phyloP scores from a whole-genome alignment of 768 basidiomycete species.

The Leucosporidium creatinivorum region DNA sequence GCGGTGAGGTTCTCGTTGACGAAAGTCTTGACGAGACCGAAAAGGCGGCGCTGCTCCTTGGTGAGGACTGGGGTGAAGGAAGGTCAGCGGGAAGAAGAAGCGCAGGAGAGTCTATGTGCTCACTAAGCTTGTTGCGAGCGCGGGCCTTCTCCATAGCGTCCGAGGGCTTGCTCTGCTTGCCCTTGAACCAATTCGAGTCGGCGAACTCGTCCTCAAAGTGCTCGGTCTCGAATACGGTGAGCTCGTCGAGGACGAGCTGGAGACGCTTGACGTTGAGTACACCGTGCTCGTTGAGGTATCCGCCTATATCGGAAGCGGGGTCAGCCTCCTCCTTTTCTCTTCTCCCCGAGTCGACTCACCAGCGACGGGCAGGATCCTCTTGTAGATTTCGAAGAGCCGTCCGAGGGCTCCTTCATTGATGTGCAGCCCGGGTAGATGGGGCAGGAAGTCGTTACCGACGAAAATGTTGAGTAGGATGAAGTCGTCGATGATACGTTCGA shows the following conservation, averaged over 20 bases:
- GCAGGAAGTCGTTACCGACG: slow-evolving; percentile 95
- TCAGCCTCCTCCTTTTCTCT: not conserved
- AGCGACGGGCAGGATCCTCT: slow-evolving; percentile 66
- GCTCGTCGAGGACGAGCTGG: slow-evolving; percentile 79
- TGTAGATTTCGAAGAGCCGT: slow-evolving; percentile 88
- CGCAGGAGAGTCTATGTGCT: slow-evolving; percentile 32
- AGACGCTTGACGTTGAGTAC: slow-evolving; percentile 69
- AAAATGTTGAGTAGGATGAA: slow-evolving; percentile 95
- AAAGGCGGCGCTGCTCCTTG: slow-evolving; percentile 63
- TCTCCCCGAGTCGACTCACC: slow-evolving; percentile 45
- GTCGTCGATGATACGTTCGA: slow-evolving; percentile 95
- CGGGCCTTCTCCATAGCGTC: slow-evolving; percentile 57
- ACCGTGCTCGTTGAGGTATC: slow-evolving; percentile 88
- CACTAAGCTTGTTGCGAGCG: slow-evolving; percentile 60
- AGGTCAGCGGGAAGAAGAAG: not conserved
- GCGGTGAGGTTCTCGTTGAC: slow-evolving; percentile 44
- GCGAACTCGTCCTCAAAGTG: slow-evolving; percentile 85
- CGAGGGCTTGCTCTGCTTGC: slow-evolving; percentile 56
- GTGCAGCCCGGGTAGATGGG: slow-evolving; percentile 90
- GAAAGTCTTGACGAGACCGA: slow-evolving; percentile 70
- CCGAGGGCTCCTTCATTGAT: slow-evolving; percentile 97
- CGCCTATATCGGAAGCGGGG: slow-evolving; percentile 49
- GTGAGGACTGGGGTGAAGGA: slow-evolving; percentile 58
- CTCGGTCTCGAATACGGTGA: slow-evolving; percentile 79
- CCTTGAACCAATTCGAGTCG: slow-evolving; percentile 87